Evolutionary conservation across 2,329 filamentous ascomycete species (phyloP), one percentile per base, ranked within the genome.

Genomic region (Claviceps spartinae): DNA sequence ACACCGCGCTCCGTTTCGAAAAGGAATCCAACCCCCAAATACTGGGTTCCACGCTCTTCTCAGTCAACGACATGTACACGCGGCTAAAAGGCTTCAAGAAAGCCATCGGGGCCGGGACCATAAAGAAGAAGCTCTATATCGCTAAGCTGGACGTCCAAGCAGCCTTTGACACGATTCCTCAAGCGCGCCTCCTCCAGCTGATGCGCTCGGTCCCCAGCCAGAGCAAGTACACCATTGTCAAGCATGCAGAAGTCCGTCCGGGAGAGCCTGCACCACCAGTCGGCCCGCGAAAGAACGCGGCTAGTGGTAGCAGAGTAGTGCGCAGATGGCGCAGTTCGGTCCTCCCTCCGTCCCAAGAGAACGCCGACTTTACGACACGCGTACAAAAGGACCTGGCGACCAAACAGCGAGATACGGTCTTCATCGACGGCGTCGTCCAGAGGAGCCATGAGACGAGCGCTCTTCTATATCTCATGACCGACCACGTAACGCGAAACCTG

Each of bases 91-190:
- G 57, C 0, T 97, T 95, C 69, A 85, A 84, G 56, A 60, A 67
- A 2, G 66, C 57, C 0, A 63, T 85, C 11, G 66, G 67, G 0
- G 53, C 66, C 4, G 24, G 20, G 8, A 13, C 40, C 4, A 42
- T 4, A 3, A 20, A 63, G 8, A 41, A 16, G 5, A 72, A 67
- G 4, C 68, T 96, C 1, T 97, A 86, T 67, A 95, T 97, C 67
- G 90, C 83, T 54, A 98, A 98, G 64, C 74, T 95, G 13, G 93
- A 98, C 62, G 90, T 98, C 20, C 80, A 87, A 63, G 82, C 88
- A 2, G 95, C 91, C 59, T 98, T 96, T 64, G 93, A 98, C 66
- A 95, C 86, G 0, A 96, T 98, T 45, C 93, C 93, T 0, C 93
- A 97, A 64, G 68, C 77, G 26, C 79, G 81, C 1, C 72, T 97